A percentile compares a stretch with the other conserved stretches of the same genome.
Conservation (phyloP, 345 rosid genomes). For the Populus euphratica region DNA sequence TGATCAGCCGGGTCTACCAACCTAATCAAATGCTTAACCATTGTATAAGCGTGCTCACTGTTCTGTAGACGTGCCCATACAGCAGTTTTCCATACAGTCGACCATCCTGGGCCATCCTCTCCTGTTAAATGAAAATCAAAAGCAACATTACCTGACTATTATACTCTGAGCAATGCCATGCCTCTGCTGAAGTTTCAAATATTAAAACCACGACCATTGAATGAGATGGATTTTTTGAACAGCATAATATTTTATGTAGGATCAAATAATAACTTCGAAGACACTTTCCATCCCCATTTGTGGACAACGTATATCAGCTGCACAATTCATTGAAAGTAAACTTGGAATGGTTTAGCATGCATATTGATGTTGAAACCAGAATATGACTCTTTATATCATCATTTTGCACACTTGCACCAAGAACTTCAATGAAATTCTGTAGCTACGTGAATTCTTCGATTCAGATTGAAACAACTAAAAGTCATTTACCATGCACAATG, state of each 20-base stretch:
- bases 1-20: constrained; percentile 69
- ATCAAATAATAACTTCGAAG: neutral
- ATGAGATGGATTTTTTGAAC: neutral
- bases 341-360: neutral
- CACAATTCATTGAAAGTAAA: neutral
- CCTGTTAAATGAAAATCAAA: constrained; percentile 41
- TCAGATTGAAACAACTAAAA: neutral
- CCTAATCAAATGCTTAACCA: constrained; percentile 65
- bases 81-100: constrained; percentile 81
- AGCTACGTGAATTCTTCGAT: neutral
- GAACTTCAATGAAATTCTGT: neutral
- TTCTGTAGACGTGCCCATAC: constrained; percentile 78
- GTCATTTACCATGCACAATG: neutral
- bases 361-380: neutral
- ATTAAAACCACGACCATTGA: neutral
- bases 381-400: neutral
- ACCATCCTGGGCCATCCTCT: constrained; percentile 96
- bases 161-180: neutral
- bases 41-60: constrained; percentile 59
- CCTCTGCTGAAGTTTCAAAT: neutral
- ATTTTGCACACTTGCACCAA: neutral
- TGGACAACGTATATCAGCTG: neutral
- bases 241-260: neutral
- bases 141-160: neutral
- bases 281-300: neutral